phyloP scores from a whole-genome alignment of 306 rosid species.

The Vigna hirtella region DNA sequence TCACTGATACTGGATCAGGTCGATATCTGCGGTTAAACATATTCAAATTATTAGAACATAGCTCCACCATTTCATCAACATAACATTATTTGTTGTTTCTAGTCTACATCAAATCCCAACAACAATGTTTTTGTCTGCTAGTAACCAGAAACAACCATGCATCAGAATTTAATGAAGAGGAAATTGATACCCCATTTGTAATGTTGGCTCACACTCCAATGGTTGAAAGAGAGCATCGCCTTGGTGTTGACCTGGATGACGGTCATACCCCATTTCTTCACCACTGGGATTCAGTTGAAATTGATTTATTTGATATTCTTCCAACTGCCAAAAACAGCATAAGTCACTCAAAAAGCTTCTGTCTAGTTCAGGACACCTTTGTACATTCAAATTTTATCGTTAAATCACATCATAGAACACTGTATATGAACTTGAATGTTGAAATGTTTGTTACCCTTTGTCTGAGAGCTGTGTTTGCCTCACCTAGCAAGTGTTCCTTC shows the following conservation, averaged over 20 bases:
- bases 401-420: neutral
- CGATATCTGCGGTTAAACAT: conserved; percentile 66
- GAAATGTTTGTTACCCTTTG: conserved; percentile 71
- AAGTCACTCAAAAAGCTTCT: neutral
- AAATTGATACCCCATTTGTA: conserved; percentile 81
- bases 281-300: conserved; percentile 72
- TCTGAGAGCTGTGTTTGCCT: conserved; percentile 76
- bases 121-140: neutral
- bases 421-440: neutral
- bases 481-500: conserved; percentile 85
- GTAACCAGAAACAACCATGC: neutral
- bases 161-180: neutral
- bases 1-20: conserved; percentile 71
- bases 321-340: conserved; percentile 60
- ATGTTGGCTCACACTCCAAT: conserved; percentile 85
- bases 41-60: neutral
- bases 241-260: conserved; percentile 66
- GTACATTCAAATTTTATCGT: neutral
- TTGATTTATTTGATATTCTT: conserved; percentile 73
- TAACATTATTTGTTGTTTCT: neutral
- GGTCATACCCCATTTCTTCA: conserved; percentile 74
- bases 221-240: conserved; percentile 79
- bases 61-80: neutral
- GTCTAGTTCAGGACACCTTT: neutral
- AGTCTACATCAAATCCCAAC: conserved; percentile 1